Evolutionary conservation across 129 eudicot species (phyloP).

Genomic region (Flaveria brownii): DNA sequence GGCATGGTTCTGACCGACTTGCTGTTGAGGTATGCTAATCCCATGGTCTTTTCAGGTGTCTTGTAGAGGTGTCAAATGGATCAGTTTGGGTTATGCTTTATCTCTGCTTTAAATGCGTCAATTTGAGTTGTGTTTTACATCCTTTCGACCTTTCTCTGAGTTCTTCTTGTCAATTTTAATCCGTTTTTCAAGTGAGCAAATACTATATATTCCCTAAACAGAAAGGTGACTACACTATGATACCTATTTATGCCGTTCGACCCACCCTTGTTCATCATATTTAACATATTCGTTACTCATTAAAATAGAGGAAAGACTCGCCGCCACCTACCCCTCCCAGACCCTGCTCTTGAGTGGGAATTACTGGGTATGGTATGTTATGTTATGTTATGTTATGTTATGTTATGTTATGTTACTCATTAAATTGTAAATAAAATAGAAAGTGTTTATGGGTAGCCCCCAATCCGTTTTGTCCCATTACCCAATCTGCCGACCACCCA

Average conservation of each 20-base stretch:
- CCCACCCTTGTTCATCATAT: not conserved
- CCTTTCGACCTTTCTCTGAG: not conserved
- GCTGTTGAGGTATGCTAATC: constrained; percentile 55
- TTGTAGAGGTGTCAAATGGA: constrained; percentile 4
- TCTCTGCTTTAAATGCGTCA: too few species aligned
- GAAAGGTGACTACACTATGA: not conserved
- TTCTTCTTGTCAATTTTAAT: not conserved
- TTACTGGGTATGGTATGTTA: too few species aligned
- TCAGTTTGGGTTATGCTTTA: not conserved
- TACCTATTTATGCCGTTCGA: not conserved
- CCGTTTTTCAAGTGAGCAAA: not conserved
- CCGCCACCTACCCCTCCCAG: too few species aligned
- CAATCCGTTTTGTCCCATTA: not conserved
- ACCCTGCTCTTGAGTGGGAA: too few species aligned
- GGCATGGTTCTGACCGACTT: constrained; percentile 91
- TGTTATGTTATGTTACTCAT: too few species aligned
- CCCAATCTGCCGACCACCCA: not conserved
- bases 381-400: too few species aligned
- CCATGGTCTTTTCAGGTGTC: not conserved
- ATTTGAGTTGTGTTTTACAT: too few species aligned
- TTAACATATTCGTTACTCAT: not conserved
- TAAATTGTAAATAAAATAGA: not conserved
- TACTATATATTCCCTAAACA: not conserved
- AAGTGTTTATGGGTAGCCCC: not conserved
- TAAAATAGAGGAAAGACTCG: too few species aligned